Conservation (phyloP, 2,329 filamentous ascomycete species). For the Allantophomopsis lycopodina region DNA sequence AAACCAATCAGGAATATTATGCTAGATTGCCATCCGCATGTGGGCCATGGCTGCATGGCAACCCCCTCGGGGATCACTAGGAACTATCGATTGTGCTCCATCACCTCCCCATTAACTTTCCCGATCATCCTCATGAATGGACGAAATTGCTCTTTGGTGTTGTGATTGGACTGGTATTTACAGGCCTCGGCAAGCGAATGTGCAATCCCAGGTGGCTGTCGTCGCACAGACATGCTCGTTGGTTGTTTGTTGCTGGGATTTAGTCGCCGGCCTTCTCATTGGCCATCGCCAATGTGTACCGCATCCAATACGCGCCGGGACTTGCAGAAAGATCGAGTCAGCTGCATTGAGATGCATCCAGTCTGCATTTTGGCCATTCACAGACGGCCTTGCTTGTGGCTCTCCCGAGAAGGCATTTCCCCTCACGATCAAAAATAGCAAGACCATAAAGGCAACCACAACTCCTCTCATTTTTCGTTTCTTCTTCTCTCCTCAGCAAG, state of each 20-base stretch:
- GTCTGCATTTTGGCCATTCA: neutral
- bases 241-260: constrained; percentile 4
- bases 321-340: constrained; percentile 5
- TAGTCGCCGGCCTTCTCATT: constrained; percentile 7
- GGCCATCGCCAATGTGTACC: constrained; percentile 4
- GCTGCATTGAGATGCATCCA: constrained; percentile 1
- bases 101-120: too few species aligned
- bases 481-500: constrained; percentile 47
- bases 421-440: constrained; percentile 6
- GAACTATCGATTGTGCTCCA: too few species aligned
- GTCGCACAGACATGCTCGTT: too few species aligned
- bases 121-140: too few species aligned
- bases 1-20: too few species aligned
- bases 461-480: constrained; percentile 8
- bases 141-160: too few species aligned
- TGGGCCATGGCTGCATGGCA: too few species aligned
- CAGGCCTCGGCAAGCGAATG: too few species aligned
- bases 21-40: too few species aligned
- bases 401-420: neutral
- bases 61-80: too few species aligned
- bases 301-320: constrained; percentile 8
- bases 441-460: constrained; percentile 13
- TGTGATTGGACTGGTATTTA: too few species aligned
- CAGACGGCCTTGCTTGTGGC: neutral
- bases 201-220: too few species aligned